Percentiles rank a stretch among this genome's conserved stretches.
These are phyloP conservation scores for Hygrophorus russula DNA, from an alignment of 768 basidiomycete species.

Conservation along the genomic window DNA sequence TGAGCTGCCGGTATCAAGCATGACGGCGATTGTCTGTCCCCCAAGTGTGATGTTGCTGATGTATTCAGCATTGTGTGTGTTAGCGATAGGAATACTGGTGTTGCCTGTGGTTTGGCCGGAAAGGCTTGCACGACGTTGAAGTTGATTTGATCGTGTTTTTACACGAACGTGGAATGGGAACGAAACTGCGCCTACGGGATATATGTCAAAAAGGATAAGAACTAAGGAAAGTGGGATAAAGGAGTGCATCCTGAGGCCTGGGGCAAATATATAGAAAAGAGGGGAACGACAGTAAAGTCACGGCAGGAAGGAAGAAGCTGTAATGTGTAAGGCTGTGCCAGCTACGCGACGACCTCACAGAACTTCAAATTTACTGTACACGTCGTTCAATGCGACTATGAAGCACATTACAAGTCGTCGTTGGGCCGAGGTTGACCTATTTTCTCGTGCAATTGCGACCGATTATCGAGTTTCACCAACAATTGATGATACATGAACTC, in stretches of 20 bases:
- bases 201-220: slow-evolving; percentile 4
- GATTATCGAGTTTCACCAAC: too few species aligned
- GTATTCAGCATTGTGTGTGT: slow-evolving; percentile 67
- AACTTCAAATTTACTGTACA: too few species aligned
- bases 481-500: background rate
- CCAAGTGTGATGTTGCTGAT: slow-evolving; percentile 61
- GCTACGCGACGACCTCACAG: background rate
- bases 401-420: too few species aligned
- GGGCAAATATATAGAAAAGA: too few species aligned
- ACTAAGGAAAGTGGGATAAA: slow-evolving; percentile 6
- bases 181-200: slow-evolving; percentile 4
- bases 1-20: slow-evolving; percentile 73
- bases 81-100: slow-evolving; percentile 35
- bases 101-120: slow-evolving; percentile 17
- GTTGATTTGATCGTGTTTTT: background rate
- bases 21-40: slow-evolving; percentile 42
- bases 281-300: background rate
- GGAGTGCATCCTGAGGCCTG: slow-evolving; percentile 3
- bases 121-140: slow-evolving; percentile 6
- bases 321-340: background rate
- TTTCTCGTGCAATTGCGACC: too few species aligned
- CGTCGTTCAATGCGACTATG: too few species aligned
- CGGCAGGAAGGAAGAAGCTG: background rate
- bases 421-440: too few species aligned
- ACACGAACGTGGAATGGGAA: slow-evolving; percentile 9